Percentiles rank a stretch among this genome's conserved stretches.
phyloP scores from a whole-genome alignment of 768 basidiomycete species.

The Steccherinum ochraceum region DNA sequence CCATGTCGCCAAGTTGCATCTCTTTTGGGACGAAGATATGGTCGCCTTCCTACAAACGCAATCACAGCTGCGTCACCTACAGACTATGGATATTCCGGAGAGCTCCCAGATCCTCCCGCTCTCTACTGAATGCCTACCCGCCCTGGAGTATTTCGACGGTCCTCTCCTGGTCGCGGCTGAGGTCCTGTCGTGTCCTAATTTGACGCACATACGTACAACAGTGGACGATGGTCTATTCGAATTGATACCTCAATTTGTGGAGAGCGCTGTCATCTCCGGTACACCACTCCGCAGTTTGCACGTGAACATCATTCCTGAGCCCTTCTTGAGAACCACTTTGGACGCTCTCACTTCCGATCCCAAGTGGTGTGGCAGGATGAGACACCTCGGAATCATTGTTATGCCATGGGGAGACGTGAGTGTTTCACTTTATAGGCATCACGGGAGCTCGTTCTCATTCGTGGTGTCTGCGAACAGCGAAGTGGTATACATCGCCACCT shows the following conservation, averaged over 20 bases:
- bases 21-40: conserved; percentile 41
- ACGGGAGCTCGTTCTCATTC: conserved; percentile 5
- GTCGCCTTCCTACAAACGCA: conserved; percentile 46
- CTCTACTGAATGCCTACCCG: conserved; percentile 24
- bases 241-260: conserved; percentile 18
- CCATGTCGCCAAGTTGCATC: conserved; percentile 39
- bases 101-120: conserved; percentile 10
- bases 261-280: conserved; percentile 22
- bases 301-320: conserved; percentile 30
- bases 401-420: conserved; percentile 30
- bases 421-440: not conserved
- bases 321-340: conserved; percentile 22
- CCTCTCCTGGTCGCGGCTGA: conserved; percentile 35
- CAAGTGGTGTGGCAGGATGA: conserved; percentile 26
- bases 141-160: conserved; percentile 40
- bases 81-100: conserved; percentile 16
- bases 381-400: conserved; percentile 32
- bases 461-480: conserved; percentile 20
- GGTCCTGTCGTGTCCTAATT: conserved; percentile 28
- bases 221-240: conserved; percentile 32
- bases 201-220: conserved; percentile 40
- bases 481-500: conserved; percentile 27
- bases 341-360: conserved; percentile 27
- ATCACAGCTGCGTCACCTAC: conserved; percentile 33
- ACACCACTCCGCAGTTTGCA: conserved; percentile 30